phyloP scores from a whole-genome alignment of 1,284 basidiomycete genomes.

The Uromyces viciae-fabae region DNA sequence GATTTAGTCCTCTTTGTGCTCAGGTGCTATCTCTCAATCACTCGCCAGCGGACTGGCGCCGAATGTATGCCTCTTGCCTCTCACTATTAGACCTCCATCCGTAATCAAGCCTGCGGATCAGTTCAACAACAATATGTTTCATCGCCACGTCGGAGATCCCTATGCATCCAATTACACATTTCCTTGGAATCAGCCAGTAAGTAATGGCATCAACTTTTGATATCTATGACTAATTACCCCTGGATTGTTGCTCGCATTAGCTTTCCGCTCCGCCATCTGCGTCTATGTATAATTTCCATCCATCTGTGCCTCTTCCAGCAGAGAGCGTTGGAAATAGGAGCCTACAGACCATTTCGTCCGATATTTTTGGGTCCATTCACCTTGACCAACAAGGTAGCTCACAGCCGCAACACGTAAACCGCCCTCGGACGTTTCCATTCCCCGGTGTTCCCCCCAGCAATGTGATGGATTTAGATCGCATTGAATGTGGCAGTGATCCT shows the following conservation, averaged over 20 bases:
- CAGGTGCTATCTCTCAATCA: neutral
- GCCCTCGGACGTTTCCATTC: constrained; percentile 38
- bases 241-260: neutral
- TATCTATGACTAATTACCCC: too few relatives aligned
- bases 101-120: constrained; percentile 20
- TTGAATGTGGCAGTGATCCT: constrained; percentile 43
- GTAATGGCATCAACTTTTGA: too few relatives aligned
- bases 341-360: neutral
- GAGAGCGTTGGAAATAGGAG: neutral
- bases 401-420: neutral
- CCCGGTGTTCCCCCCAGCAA: constrained; percentile 45
- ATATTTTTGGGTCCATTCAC: constrained; percentile 3
- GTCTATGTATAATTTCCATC: constrained; percentile 23
- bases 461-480: constrained; percentile 45
- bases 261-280: constrained; percentile 2
- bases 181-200: constrained; percentile 32
- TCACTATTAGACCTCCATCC: constrained; percentile 29
- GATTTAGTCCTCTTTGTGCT: neutral
- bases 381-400: constrained; percentile 11
- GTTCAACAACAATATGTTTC: constrained; percentile 29
- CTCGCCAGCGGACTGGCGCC: neutral
- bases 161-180: constrained; percentile 27
- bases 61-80: constrained; percentile 38
- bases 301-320: neutral
- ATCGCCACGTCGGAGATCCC: constrained; percentile 29